Conservation (phyloP, 2,329 filamentous ascomycete species). For the Ophiocordyceps australis region DNA sequence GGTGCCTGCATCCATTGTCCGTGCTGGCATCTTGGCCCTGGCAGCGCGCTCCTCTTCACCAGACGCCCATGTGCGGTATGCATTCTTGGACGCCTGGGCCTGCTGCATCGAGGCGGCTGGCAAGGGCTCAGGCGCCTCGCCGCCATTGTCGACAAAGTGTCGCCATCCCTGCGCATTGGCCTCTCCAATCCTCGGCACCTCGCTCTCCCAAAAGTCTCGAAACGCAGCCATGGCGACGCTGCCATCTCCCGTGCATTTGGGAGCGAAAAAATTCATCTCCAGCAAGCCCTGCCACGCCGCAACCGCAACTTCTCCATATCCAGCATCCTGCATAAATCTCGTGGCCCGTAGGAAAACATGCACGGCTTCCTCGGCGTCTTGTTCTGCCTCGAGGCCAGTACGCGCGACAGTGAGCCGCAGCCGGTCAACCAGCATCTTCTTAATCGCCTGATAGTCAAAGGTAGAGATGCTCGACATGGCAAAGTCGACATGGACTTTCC, state of each 20-base stretch:
- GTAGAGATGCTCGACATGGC: slow-evolving; percentile 47
- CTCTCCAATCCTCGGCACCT: slow-evolving; percentile 65
- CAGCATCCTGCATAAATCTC: slow-evolving; percentile 54
- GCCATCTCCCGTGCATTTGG: slow-evolving; percentile 7
- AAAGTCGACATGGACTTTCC: slow-evolving; percentile 57
- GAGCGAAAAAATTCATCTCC: slow-evolving; percentile 49
- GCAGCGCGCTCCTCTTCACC: slow-evolving; percentile 35
- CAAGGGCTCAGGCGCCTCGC: slow-evolving; percentile 21
- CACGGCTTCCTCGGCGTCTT: slow-evolving; percentile 18
- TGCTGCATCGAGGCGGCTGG: no score
- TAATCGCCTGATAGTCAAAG: slow-evolving; percentile 52
- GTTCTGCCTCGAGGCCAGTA: not conserved
- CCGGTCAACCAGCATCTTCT: slow-evolving; percentile 38
- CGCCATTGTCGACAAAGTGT: slow-evolving; percentile 21
- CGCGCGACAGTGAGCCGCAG: slow-evolving; percentile 7
- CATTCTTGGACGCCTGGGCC: no score
- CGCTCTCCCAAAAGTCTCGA: slow-evolving; percentile 72
- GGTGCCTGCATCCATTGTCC: slow-evolving; percentile 54
- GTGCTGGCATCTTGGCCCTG: slow-evolving; percentile 44
- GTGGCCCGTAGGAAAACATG: slow-evolving; percentile 65
- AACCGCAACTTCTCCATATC: slow-evolving; percentile 59
- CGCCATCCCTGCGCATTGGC: slow-evolving; percentile 51
- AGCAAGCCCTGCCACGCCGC: slow-evolving; percentile 71
- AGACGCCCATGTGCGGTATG: no score
- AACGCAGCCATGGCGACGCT: slow-evolving; percentile 25